phyloP scores from a whole-genome alignment of 2,329 filamentous ascomycete genomes.

The Chaetoscypha palmicola region DNA sequence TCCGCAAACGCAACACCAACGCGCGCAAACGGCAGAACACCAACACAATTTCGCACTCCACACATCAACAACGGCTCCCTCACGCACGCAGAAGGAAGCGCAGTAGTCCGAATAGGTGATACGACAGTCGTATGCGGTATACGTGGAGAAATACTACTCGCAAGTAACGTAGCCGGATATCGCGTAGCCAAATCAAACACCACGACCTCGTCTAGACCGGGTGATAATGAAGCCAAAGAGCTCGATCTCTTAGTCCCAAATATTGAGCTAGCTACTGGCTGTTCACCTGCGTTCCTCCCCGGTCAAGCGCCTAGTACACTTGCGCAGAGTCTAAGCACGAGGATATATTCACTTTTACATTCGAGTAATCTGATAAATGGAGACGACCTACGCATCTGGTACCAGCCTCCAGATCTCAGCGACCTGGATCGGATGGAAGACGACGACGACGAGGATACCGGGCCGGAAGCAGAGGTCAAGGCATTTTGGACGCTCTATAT shows the following conservation, averaged over 20 bases:
- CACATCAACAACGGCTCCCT: constrained; percentile 76
- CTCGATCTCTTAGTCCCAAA: constrained; percentile 84
- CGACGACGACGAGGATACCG: constrained; percentile 28
- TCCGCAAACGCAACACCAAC: constrained; percentile 45
- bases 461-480: constrained; percentile 49
- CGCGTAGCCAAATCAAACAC: constrained; percentile 36
- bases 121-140: constrained; percentile 94
- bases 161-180: constrained; percentile 65
- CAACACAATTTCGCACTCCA: constrained; percentile 62
- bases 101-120: constrained; percentile 80
- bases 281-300: constrained; percentile 76
- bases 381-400: constrained; percentile 68
- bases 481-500: constrained; percentile 96
- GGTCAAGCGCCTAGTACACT: constrained; percentile 72
- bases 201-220: constrained; percentile 29
- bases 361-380: constrained; percentile 56
- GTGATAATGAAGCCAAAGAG: constrained; percentile 43
- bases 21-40: constrained; percentile 74
- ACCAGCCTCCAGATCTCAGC: constrained; percentile 43
- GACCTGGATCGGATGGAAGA: constrained; percentile 39
- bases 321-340: constrained; percentile 75
- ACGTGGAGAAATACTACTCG: constrained; percentile 73
- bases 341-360: constrained; percentile 70
- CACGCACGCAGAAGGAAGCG: constrained; percentile 82
- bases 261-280: constrained; percentile 85